phyloP scores from a whole-genome alignment of 768 basidiomycete species.

The Amanita inopinata region DNA sequence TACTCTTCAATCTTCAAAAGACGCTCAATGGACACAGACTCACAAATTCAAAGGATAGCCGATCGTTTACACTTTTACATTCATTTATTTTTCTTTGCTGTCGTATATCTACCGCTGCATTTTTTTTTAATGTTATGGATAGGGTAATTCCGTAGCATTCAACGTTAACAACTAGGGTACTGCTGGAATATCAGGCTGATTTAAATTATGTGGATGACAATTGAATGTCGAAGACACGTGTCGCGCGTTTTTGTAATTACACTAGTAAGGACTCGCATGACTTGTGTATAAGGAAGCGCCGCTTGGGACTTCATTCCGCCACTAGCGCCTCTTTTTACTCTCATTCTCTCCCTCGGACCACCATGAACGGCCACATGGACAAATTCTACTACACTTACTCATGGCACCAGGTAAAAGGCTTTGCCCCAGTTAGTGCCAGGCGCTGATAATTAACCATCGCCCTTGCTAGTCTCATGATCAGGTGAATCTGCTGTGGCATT shows the following conservation, averaged over 20 bases:
- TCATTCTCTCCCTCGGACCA: conserved; percentile 8
- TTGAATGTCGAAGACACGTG: conserved; percentile 1
- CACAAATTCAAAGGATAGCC: conserved; percentile 2
- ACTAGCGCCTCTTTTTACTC: conserved; percentile 7
- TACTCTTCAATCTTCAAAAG: conserved; percentile 22
- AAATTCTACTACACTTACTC: conserved; percentile 48
- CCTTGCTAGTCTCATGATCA: conserved; percentile 74
- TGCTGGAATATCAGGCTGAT: neutral
- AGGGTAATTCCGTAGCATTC: neutral
- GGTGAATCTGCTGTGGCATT: conserved; percentile 28
- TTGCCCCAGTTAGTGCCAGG: conserved; percentile 12
- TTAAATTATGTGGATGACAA: neutral
- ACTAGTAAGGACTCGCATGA: neutral
- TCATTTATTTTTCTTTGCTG: conserved; percentile 1
- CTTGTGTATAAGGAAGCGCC: conserved; percentile 6
- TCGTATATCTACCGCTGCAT: conserved; percentile 6
- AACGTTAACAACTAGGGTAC: conserved; percentile 1
- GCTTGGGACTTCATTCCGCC: neutral
- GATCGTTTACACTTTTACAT: conserved; percentile 2
- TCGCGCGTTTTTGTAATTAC: neutral
- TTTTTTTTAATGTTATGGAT: conserved; percentile 7
- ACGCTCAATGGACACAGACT: conserved; percentile 4
- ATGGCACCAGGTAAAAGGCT: conserved; percentile 75
- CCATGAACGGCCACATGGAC: conserved; percentile 33
- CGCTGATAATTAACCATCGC: conserved; percentile 10